Evolutionary conservation across 805 yeast species (phyloP).

Genomic region (Debaryomyces prosopidis): DNA sequence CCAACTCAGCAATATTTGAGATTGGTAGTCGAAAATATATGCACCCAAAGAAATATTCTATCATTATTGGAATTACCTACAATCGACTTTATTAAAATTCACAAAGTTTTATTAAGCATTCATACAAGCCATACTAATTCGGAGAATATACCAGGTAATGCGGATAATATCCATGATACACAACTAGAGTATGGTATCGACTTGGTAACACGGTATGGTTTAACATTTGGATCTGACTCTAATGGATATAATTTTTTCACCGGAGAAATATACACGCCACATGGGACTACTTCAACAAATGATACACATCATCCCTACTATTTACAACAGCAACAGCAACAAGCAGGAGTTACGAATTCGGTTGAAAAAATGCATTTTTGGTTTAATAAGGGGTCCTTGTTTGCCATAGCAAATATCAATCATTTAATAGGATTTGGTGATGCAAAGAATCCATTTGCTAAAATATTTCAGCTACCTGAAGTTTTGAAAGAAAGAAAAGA

Average conservation of each 20-base stretch:
- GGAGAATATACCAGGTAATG: slow-evolving; percentile 8
- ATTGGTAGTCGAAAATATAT: slow-evolving; percentile 76
- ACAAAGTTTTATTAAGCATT: slow-evolving; percentile 66
- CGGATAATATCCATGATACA: slow-evolving; percentile 39
- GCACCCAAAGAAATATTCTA: slow-evolving; percentile 60
- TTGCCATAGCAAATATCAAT: slow-evolving; percentile 73
- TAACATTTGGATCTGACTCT: slow-evolving; percentile 67
- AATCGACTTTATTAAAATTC: slow-evolving; percentile 64
- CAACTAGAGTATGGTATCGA: slow-evolving; percentile 56
- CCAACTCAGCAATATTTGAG: slow-evolving; percentile 79
- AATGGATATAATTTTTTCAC: slow-evolving; percentile 65
- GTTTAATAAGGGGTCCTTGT: slow-evolving; percentile 73
- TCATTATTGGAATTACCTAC: slow-evolving; percentile 60
- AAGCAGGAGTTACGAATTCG: slow-evolving; percentile 24
- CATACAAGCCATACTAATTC: slow-evolving; percentile 21
- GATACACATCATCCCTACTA: slow-evolving; percentile 36
- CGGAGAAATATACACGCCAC: slow-evolving; percentile 36
- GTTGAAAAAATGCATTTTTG: slow-evolving; percentile 62
- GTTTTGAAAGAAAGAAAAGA: slow-evolving; percentile 71
- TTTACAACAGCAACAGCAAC: slow-evolving; percentile 20
- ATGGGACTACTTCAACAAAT: slow-evolving; percentile 27
- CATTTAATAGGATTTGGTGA: slow-evolving; percentile 81
- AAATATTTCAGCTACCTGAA: slow-evolving; percentile 69
- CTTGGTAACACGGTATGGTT: slow-evolving; percentile 62
- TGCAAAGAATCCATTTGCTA: slow-evolving; percentile 72